A percentile compares a stretch with the other conserved stretches of the same genome.
These are phyloP conservation scores for Grigorovia jiainica DNA, from an alignment of 805 yeast species.

Conservation along the genomic window DNA sequence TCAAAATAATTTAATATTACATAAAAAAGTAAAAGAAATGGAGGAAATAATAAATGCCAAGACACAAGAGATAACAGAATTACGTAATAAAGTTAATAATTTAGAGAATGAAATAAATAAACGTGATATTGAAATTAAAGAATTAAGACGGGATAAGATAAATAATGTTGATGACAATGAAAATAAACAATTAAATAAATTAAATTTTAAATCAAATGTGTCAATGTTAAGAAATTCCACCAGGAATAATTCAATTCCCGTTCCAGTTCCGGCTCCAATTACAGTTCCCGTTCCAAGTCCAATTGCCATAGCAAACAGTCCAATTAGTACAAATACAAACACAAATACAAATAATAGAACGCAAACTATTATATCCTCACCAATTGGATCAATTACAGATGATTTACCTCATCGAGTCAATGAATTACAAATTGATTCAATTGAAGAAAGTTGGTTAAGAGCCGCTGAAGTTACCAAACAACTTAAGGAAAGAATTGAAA, in stretches of 20 bases:
- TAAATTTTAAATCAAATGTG: constrained; percentile 3
- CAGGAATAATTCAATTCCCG: not conserved
- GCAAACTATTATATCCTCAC: not conserved
- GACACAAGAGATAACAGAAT: not conserved
- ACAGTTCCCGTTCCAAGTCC: too few species aligned
- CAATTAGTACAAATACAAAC: too few species aligned
- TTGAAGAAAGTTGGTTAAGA: constrained; percentile 71
- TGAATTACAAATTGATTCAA: not conserved
- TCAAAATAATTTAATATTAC: not conserved
- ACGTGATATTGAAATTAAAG: not conserved
- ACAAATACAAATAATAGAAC: not conserved
- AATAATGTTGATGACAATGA: too few species aligned
- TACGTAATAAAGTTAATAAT: not conserved
- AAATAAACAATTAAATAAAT: not conserved
- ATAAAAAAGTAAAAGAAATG: not conserved
- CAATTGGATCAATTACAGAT: not conserved
- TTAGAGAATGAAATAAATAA: not conserved
- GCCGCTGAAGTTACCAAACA: constrained; percentile 87
- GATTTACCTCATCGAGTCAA: constrained; percentile 1
- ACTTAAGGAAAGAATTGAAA: constrained; percentile 77
- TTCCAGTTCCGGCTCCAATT: not conserved
- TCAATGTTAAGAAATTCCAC: not conserved
- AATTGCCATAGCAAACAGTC: too few species aligned
- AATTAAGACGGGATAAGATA: not conserved
- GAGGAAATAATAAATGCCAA: not conserved